A percentile compares a stretch with the other conserved stretches of the same genome.
Conservation (phyloP, 2,329 filamentous ascomycete genomes). For the Fusarium camptoceras region DNA sequence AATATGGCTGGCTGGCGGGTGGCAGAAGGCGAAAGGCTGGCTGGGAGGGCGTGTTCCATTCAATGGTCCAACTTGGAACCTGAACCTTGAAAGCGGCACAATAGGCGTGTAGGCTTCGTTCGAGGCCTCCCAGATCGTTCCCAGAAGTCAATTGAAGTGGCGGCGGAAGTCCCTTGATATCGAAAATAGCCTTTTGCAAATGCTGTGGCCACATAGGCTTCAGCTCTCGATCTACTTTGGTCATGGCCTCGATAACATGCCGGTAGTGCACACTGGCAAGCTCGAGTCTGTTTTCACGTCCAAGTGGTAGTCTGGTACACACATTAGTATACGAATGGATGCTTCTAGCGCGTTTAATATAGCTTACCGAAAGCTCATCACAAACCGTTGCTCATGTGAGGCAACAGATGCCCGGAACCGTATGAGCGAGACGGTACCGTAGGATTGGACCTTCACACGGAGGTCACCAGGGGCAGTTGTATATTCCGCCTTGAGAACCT, state of each 20-base stretch:
- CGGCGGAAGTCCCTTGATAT: slow-evolving; percentile 63
- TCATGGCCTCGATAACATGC: slow-evolving; percentile 65
- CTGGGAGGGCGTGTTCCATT: slow-evolving; percentile 56
- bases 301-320: slow-evolving; percentile 55
- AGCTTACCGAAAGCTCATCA: slow-evolving; percentile 65
- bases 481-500: slow-evolving; percentile 60
- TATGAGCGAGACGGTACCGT: slow-evolving; percentile 65
- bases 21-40: slow-evolving; percentile 67
- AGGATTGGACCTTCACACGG: slow-evolving; percentile 61
- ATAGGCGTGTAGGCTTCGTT: slow-evolving; percentile 66
- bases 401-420: slow-evolving; percentile 63
- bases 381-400: slow-evolving; percentile 66
- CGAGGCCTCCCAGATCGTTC: slow-evolving; percentile 66
- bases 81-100: slow-evolving; percentile 63
- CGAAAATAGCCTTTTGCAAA: slow-evolving; percentile 65
- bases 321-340: slow-evolving; percentile 19
- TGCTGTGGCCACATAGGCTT: slow-evolving; percentile 70
- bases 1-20: slow-evolving; percentile 56
- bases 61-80: slow-evolving; percentile 64
- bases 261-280: slow-evolving; percentile 67
- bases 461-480: slow-evolving; percentile 59
- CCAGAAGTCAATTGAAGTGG: slow-evolving; percentile 66
- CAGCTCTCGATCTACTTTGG: slow-evolving; percentile 65
- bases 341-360: background rate
- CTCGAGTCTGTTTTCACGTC: slow-evolving; percentile 59